Conservation (phyloP, 495 filamentous ascomycete genomes). For the Amphirosellinia nigrospora region DNA sequence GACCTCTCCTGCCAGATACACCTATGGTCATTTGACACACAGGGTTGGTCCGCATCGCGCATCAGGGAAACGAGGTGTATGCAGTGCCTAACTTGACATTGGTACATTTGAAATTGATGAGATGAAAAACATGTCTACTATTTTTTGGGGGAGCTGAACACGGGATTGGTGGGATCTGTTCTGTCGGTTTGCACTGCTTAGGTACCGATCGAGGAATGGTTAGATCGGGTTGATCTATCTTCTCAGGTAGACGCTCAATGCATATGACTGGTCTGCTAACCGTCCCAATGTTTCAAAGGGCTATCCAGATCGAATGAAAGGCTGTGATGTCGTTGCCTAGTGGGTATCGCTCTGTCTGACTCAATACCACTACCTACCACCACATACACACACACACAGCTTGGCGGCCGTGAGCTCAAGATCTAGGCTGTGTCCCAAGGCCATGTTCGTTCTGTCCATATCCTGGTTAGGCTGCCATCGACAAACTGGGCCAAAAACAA, state of each 20-base stretch:
- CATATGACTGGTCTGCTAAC: background rate
- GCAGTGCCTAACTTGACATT: constrained; percentile 6
- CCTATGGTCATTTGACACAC: background rate
- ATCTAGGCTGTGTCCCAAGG: background rate
- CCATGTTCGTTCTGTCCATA: background rate
- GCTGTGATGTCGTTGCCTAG: background rate
- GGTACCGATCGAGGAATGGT: constrained; percentile 8
- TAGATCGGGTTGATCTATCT: background rate
- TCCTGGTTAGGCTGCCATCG: background rate
- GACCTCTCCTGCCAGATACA: background rate
- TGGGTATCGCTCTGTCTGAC: background rate
- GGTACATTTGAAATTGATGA: constrained; percentile 5
- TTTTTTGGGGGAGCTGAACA: background rate
- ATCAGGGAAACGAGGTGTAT: background rate
- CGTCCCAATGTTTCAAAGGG: background rate
- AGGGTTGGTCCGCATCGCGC: background rate
- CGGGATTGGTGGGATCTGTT: constrained; percentile 16
- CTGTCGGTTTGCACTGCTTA: constrained; percentile 8
- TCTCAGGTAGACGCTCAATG: background rate
- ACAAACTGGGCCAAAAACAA: background rate
- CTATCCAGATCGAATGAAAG: background rate
- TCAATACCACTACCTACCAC: background rate
- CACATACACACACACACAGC: no score
- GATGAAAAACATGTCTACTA: background rate
- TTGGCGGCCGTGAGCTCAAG: background rate